Evolutionary conservation across 495 filamentous ascomycete genomes (phyloP).

Genomic region (Daldinia grandis): DNA sequence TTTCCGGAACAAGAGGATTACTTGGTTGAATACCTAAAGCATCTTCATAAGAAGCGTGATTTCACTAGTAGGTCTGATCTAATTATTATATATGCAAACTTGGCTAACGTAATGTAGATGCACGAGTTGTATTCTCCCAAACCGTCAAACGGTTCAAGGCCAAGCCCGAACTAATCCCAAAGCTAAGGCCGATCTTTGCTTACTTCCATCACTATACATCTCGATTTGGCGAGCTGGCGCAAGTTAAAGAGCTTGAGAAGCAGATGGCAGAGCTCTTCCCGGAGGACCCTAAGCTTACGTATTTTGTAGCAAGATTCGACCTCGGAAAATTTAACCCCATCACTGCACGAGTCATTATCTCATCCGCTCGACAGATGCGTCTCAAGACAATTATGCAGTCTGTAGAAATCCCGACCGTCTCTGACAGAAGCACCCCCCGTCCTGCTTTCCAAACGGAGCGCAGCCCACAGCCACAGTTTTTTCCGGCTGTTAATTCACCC

Average conservation of each 20-base stretch:
- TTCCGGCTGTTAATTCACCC: constrained; percentile 71
- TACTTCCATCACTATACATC: constrained; percentile 96
- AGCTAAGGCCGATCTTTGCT: constrained; percentile 81
- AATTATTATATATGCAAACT: not conserved
- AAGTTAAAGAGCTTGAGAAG: constrained; percentile 87
- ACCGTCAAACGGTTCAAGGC: constrained; percentile 79
- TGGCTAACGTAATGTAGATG: constrained; percentile 66
- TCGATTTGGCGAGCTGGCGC: constrained; percentile 87
- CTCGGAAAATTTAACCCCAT: constrained; percentile 69
- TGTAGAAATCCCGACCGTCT: constrained; percentile 56
- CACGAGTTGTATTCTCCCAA: constrained; percentile 92
- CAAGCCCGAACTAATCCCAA: constrained; percentile 74
- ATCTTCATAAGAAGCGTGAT: constrained; percentile 88
- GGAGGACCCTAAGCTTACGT: constrained; percentile 77
- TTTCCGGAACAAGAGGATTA: constrained; percentile 93
- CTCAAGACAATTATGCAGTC: constrained; percentile 66
- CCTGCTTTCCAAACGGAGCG: constrained; percentile 44
- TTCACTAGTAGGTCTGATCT: constrained; percentile 77
- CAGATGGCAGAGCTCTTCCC: constrained; percentile 93
- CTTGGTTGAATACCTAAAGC: constrained; percentile 92
- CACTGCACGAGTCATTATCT: constrained; percentile 80
- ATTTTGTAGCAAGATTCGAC: constrained; percentile 79
- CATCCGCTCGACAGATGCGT: constrained; percentile 74
- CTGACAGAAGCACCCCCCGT: constrained; percentile 64
- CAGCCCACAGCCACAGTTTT: constrained; percentile 60